phyloP scores from a whole-genome alignment of 176 grass and related monocot genomes.

The Canna indica region DNA sequence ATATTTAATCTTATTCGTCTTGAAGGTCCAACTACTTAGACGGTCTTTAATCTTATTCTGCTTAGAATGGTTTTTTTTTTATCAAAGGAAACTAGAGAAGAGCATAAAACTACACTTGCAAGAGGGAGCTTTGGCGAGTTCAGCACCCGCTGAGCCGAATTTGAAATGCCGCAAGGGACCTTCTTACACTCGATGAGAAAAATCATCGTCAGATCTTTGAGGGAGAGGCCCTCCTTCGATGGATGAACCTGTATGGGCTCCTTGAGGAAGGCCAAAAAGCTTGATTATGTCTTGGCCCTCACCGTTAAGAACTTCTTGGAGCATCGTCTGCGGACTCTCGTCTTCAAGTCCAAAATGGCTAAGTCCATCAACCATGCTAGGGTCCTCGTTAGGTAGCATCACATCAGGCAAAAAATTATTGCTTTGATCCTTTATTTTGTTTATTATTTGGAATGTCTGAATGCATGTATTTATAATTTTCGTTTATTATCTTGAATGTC shows the following conservation, averaged over 20 bases:
- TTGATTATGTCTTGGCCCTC: slow-evolving; percentile 55
- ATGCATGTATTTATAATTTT: not conserved
- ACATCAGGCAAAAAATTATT: slow-evolving; percentile 31
- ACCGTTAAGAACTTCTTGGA: slow-evolving; percentile 69
- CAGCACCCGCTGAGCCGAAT: slow-evolving; percentile 52
- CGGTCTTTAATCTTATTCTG: too few species aligned
- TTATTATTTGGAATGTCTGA: not conserved
- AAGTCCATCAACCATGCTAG: slow-evolving; percentile 59
- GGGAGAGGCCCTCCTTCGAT: slow-evolving; percentile 55
- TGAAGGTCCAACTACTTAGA: too few species aligned
- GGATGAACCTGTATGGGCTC: slow-evolving; percentile 60
- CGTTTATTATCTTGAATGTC: too few species aligned
- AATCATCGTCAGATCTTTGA: slow-evolving; percentile 54
- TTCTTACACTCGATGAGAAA: slow-evolving; percentile 62
- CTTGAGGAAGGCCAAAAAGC: slow-evolving; percentile 56
- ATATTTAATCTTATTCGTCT: too few species aligned
- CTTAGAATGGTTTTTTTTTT: too few species aligned
- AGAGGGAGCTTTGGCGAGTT: slow-evolving; percentile 63
- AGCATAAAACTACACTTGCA: too few species aligned
- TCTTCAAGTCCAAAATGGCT: slow-evolving; percentile 57
- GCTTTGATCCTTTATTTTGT: not conserved
- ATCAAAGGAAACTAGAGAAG: too few species aligned
- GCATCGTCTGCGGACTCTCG: slow-evolving; percentile 48
- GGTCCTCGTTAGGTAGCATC: slow-evolving; percentile 56
- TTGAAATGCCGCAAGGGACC: slow-evolving; percentile 56